Evolutionary conservation across 768 basidiomycete genomes (phyloP).

Genomic region (Boletus reticulatus): DNA sequence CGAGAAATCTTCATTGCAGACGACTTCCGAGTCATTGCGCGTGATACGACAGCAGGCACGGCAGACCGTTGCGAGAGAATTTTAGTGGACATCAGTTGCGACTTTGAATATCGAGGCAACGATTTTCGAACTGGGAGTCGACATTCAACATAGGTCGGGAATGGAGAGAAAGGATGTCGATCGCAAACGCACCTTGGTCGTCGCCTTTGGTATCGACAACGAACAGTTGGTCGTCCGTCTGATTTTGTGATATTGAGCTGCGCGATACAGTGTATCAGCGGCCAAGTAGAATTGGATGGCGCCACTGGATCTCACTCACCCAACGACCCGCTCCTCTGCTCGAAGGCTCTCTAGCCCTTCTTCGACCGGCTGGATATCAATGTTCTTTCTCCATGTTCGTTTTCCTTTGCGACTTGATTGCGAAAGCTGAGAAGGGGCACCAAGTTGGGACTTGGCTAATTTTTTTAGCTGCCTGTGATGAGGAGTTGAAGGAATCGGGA

Average conservation of each 20-base stretch:
- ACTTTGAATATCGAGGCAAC: slow-evolving; percentile 52
- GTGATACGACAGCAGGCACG: slow-evolving; percentile 79
- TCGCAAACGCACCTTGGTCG: slow-evolving; percentile 49
- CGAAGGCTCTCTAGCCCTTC: slow-evolving; percentile 70
- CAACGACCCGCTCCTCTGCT: slow-evolving; percentile 77
- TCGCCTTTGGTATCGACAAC: slow-evolving; percentile 80
- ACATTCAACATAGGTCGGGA: not conserved
- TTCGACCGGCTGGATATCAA: slow-evolving; percentile 81
- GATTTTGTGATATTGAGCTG: slow-evolving; percentile 64
- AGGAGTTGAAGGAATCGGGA: not conserved
- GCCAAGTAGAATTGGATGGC: not conserved
- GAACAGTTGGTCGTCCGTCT: slow-evolving; percentile 74
- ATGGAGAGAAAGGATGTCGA: no score
- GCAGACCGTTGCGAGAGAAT: slow-evolving; percentile 86
- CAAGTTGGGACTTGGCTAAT: slow-evolving; percentile 10
- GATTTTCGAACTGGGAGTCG: slow-evolving; percentile 52
- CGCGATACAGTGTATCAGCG: not conserved
- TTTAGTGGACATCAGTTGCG: slow-evolving; percentile 65
- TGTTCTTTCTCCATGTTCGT: slow-evolving; percentile 90
- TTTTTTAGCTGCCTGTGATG: slow-evolving; percentile 9
- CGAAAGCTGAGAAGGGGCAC: slow-evolving; percentile 29
- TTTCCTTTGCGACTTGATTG: slow-evolving; percentile 90
- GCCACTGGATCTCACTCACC: slow-evolving; percentile 44
- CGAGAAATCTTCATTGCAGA: slow-evolving; percentile 43
- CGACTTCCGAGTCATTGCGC: slow-evolving; percentile 26